Evolutionary conservation across 768 basidiomycete genomes (phyloP), one percentile per base, ranked within the genome.

Genomic region (Kwoniella newhampshirensis): DNA sequence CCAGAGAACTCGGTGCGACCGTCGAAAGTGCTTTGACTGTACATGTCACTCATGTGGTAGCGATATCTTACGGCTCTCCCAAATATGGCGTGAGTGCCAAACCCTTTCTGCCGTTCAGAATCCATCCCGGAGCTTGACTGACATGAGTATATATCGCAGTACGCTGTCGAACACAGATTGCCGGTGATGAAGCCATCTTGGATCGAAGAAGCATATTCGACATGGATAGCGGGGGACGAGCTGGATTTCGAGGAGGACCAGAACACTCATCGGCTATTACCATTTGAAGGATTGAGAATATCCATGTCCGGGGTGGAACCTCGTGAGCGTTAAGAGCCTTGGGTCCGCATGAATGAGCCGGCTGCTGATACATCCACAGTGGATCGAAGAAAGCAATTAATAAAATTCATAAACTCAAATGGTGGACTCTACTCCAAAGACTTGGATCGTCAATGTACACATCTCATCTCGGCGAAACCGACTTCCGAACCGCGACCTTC

Each of bases 1-100:
- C 88, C 0, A 78, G 83, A 21, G 87, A 91, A 63, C 85, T 96
- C 13, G 92, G 92, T 11, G 92, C 89, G 25, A 77, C 77, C 3
- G 80, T 83, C 41, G 81, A 83, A 15, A 82, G 77, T 28, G 86
- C 88, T 46, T 85, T 94, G 60, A 97, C 91, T 0, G 87, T 90
- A 70, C 80, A 80, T 43, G 87, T 89, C n/a, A 93, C 91, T 0
- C 91, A 94, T 79, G 81, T 97, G 20, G 80, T 97, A 39, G 89
- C 91, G 0, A 78, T 77, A n/a, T 81, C 80, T n/a, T 86, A 88
- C 67, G 88, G 88, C 2, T 85, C 90, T 20, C 82, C 86, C 12
- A 97, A 97, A 69, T 94, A 96, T 73, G 79, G 73, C 75, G 91
- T 88, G 54, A 57, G 82, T 74, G 42, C 4, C 25, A 56, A 21